Base-by-base conservation (phyloP, 345 rosid species). In the Triadica sebifera region DNA sequence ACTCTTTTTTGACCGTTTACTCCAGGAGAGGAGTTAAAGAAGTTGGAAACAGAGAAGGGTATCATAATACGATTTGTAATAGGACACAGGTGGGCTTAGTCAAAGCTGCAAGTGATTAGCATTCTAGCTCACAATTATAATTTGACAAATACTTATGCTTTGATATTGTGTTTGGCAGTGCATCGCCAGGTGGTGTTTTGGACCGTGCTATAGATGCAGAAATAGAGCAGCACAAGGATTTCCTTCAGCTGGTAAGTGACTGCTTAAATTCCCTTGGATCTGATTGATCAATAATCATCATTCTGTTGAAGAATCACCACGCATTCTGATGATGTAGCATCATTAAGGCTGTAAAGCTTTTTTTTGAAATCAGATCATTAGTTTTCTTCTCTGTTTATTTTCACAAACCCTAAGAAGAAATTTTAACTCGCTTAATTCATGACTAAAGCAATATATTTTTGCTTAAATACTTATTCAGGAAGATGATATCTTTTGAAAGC, bases 141-240 rank as follows among this genome's bases (percentile, higher is more conserved):
- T 39, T 70, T 60, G 64, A 72, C 39, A 4, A 22, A 43, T 50
- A 19, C 59, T 24, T 49, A 56, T 67, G 12, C 61, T 78, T 43
- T 90, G 66, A 25, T 73, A 74, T 56, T 79, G 37, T 68, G 70
- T 50, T 76, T 74, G 45, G 45, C 87, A 91, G 96, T 80, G 85
- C 91, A 62, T 86, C 79, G 49, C 86, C 81, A 34, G 89, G 90
- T 75, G 89, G 92, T 80, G 84, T 90, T 83, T 79, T 88, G 76
- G 97, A 91, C 70, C 92, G 79, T 55, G 89, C 89, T 45, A 81
- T 87, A 37, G 89, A 85, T 8, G 92, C 92, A 66, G 97, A 91
- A 83, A 92, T 89, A 60, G 86, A 80, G 57, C 91, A 84, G 49
- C 87, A 88, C 68, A 85, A 82, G 77, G 97, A 91, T 82, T 89